A percentile compares a stretch with the other conserved stretches of the same genome.
Evolutionary conservation across 768 basidiomycete species (phyloP).

Genomic region (Suillus plorans): DNA sequence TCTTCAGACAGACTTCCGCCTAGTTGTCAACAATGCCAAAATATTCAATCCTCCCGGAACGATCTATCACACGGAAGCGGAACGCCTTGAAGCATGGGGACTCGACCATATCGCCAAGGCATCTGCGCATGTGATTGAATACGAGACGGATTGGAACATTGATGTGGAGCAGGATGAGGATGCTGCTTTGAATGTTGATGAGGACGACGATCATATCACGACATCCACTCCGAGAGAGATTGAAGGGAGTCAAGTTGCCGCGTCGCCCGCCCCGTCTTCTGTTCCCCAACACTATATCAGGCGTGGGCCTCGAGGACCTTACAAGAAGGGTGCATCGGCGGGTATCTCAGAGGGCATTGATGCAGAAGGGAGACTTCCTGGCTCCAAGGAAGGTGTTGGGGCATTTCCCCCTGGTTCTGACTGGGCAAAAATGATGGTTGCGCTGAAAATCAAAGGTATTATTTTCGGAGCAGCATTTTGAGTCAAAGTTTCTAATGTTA

Average conservation of each 20-base stretch:
- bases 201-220: slow-evolving; percentile 24
- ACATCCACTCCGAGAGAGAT: slow-evolving; percentile 45
- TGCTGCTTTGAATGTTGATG: slow-evolving; percentile 34
- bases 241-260: slow-evolving; percentile 41
- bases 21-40: slow-evolving; percentile 75
- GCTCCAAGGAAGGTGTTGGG: slow-evolving; percentile 73
- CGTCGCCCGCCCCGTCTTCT: slow-evolving; percentile 47
- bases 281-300: slow-evolving; percentile 31
- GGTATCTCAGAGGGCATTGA: slow-evolving; percentile 52
- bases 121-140: slow-evolving; percentile 72
- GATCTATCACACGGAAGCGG: slow-evolving; percentile 75
- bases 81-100: slow-evolving; percentile 66
- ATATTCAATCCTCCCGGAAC: slow-evolving; percentile 73
- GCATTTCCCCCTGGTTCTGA: slow-evolving; percentile 70
- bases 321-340: slow-evolving; percentile 49
- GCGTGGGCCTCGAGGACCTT: slow-evolving; percentile 52
- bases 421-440: slow-evolving; percentile 71
- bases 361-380: slow-evolving; percentile 70
- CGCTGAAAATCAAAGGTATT: slow-evolving; percentile 72
- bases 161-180: slow-evolving; percentile 69
- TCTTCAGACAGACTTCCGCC: slow-evolving; percentile 60
- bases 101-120: slow-evolving; percentile 74
- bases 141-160: slow-evolving; percentile 83
- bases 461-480: background rate
- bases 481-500: slow-evolving; percentile 1